Evolutionary conservation across 192 early-diverging fungal genomes (phyloP).

Genomic region (Oehlia diaphana): DNA sequence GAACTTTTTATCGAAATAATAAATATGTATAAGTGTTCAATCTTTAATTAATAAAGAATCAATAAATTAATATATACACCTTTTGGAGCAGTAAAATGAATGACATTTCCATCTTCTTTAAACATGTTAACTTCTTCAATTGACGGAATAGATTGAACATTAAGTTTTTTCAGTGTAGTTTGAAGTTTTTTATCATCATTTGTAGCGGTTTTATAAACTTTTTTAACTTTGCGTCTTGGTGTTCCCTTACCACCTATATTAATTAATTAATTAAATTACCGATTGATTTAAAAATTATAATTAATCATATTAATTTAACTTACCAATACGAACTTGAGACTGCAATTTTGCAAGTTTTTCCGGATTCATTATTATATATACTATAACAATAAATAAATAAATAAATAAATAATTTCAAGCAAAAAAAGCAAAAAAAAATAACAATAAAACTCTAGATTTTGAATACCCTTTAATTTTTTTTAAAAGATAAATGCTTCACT

Average conservation of each 20-base stretch:
- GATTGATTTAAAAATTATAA: constrained; percentile 1
- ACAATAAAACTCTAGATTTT: no score
- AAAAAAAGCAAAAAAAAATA: neutral
- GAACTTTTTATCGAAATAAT: constrained; percentile 12
- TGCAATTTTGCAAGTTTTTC: constrained; percentile 97
- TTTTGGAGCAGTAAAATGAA: constrained; percentile 88
- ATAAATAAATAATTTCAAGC: neutral
- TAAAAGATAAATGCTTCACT: no score
- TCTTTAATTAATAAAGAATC: neutral
- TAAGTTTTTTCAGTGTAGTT: constrained; percentile 87
- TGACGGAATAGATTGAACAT: constrained; percentile 78
- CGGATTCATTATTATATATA: constrained; percentile 60
- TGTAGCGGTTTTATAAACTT: constrained; percentile 51
- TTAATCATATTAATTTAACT: constrained; percentile 14
- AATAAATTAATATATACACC: constrained; percentile 60
- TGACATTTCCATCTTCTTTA: constrained; percentile 87
- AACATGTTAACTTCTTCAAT: constrained; percentile 99
- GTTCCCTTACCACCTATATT: constrained; percentile 71
- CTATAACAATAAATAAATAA: neutral
- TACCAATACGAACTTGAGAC: constrained; percentile 83
- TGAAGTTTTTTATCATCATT: constrained; percentile 96
- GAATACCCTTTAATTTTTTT: no score
- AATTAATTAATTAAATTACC: neutral
- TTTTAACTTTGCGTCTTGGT: constrained; percentile 93
- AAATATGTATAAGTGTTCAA: neutral